phyloP scores from a whole-genome alignment of 1,284 basidiomycete species.

The Heterobasidion irregulare region DNA sequence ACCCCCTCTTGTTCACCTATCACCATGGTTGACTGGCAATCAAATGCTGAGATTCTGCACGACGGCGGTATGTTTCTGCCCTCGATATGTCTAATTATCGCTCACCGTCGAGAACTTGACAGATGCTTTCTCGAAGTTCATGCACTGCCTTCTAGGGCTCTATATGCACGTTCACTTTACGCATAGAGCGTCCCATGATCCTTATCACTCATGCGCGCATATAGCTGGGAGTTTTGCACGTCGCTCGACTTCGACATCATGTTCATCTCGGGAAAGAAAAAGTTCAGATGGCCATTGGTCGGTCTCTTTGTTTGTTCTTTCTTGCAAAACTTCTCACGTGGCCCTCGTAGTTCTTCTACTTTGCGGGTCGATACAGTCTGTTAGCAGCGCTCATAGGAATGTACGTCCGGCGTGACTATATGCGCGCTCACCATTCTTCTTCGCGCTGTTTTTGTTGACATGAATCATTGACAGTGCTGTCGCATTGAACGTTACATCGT shows the following conservation, averaged over 20 bases:
- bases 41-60: slow-evolving; percentile 36
- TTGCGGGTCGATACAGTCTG: slow-evolving; percentile 62
- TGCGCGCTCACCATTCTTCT: not conserved
- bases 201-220: not conserved
- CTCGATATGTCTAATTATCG: not conserved
- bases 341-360: slow-evolving; percentile 55
- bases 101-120: not conserved
- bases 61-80: slow-evolving; percentile 36
- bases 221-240: slow-evolving; percentile 37
- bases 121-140: slow-evolving; percentile 57
- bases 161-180: slow-evolving; percentile 42
- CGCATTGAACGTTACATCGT: slow-evolving; percentile 1
- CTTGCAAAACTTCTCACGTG: too few species aligned
- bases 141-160: slow-evolving; percentile 59
- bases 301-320: slow-evolving; percentile 1
- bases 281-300: slow-evolving; percentile 39
- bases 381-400: slow-evolving; percentile 66
- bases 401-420: slow-evolving; percentile 27
- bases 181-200: too few species aligned
- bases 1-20: not conserved
- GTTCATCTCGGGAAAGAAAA: slow-evolving; percentile 48
- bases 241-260: slow-evolving; percentile 65
- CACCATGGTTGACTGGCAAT: slow-evolving; percentile 53
- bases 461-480: not conserved
- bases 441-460: not conserved